Conservation (phyloP, 1,284 basidiomycete species). For the Rugosomyces carneus region DNA sequence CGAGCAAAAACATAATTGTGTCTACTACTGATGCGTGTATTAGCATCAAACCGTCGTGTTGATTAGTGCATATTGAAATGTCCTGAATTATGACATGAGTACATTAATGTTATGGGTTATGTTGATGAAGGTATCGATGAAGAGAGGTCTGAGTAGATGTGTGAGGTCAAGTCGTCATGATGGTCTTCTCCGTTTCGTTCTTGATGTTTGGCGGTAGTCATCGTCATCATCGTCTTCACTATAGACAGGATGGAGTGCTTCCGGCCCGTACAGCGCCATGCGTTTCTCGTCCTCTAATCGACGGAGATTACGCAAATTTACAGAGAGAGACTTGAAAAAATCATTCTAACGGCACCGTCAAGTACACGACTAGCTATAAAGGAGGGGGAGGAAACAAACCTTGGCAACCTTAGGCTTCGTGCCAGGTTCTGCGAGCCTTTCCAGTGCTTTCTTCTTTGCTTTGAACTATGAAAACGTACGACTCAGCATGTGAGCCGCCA, state of each 20-base stretch:
- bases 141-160: not conserved
- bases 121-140: not conserved
- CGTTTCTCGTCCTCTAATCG: constrained; percentile 48
- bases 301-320: constrained; percentile 52
- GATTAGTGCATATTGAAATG: not conserved
- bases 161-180: too few relatives aligned
- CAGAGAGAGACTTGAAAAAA: constrained; percentile 54
- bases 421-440: constrained; percentile 36
- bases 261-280: constrained; percentile 20
- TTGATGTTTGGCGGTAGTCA: constrained; percentile 27
- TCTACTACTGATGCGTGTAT: too few relatives aligned
- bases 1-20: too few relatives aligned
- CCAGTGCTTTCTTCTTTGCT: constrained; percentile 51
- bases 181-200: constrained; percentile 25
- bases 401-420: constrained; percentile 47
- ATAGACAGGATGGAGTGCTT: constrained; percentile 16
- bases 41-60: too few relatives aligned
- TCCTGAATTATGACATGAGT: not conserved
- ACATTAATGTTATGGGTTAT: constrained; percentile 3
- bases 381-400: constrained; percentile 35
- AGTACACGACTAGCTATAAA: not conserved
- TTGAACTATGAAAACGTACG: constrained; percentile 46
- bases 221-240: constrained; percentile 29
- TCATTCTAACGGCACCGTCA: constrained; percentile 42
- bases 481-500: too few relatives aligned